Evolutionary conservation across 2,329 filamentous ascomycete species (phyloP), one percentile per base, ranked within the genome.

Genomic region (Didymella arachidicola): DNA sequence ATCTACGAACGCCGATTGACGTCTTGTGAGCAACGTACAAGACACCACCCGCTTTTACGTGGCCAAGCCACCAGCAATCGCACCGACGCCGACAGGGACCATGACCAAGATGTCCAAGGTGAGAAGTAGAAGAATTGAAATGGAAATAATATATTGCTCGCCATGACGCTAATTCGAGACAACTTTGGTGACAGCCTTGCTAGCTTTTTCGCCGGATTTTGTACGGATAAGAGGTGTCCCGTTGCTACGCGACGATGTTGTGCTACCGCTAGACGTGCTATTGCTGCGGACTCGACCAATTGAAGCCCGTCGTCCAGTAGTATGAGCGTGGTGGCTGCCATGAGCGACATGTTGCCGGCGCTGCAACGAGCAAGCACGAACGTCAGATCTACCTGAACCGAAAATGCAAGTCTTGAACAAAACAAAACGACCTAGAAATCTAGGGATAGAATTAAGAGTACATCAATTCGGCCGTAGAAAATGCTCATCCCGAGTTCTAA

Each of bases 391-490:
- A 71, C 69, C 71, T 70, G 63, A 72, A 72, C 65, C 68, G 65
- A 70, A 72, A 70, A 74, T 72, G 67, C 71, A 74, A 68, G 58
- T 70, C 67, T 71, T 59, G 64, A 69, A 67, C 71, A 74, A 62
- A 58, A 43, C 41, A 65, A 66, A 66, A 70, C 66, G 56, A 64
- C 68, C 67, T 70, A 73, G 70, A 60, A 68, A 61, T 73, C 71
- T 76, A 77, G 74, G 69, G 60, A 75, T 76, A 75, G 65, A 70
- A 76, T 71, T 77, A 77, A 75, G 68, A 75, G 73, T 77, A 77
- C 73, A 77, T 68, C 65, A 71, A 75, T 75, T 72, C 74, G 72
- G 70, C 71, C 73, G 69, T 70, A 74, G 67, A 76, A 65, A 72
- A 71, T 69, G 67, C 69, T 76, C 71, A 66, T 75, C 67, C 63